A percentile compares a stretch with the other conserved stretches of the same genome.
Evolutionary conservation across 2,329 filamentous ascomycete genomes (phyloP).

Genomic region (Penicillium sp.): DNA sequence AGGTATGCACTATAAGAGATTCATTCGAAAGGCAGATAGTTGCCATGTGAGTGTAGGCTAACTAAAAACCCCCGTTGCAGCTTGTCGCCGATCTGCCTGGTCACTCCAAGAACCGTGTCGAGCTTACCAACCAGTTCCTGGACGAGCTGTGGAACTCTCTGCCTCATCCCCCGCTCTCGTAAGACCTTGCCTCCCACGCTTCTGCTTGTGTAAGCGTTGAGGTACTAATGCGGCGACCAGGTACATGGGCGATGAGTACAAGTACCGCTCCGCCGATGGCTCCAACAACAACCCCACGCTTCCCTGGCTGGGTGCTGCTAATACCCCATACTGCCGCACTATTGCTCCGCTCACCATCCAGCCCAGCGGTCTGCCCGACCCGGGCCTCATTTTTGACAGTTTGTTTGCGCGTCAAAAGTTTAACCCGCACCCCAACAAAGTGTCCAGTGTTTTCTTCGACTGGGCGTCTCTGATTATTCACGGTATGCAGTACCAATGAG

Average conservation of each 20-base stretch:
- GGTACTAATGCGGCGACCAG: slow-evolving; percentile 24
- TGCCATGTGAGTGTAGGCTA: too few species aligned
- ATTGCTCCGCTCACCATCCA: slow-evolving; percentile 58
- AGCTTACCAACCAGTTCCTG: slow-evolving; percentile 66
- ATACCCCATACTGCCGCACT: slow-evolving; percentile 64
- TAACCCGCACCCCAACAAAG: slow-evolving; percentile 63
- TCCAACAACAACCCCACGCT: slow-evolving; percentile 67
- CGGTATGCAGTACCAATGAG: slow-evolving; percentile 45
- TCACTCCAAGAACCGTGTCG: slow-evolving; percentile 58
- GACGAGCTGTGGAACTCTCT: slow-evolving; percentile 68
- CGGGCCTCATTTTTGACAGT: slow-evolving; percentile 50
- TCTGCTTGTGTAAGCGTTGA: background rate
- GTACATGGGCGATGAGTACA: slow-evolving; percentile 54
- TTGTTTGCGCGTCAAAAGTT: slow-evolving; percentile 44
- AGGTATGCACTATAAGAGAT: slow-evolving; percentile 32
- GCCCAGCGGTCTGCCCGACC: slow-evolving; percentile 66
- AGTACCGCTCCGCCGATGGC: slow-evolving; percentile 68
- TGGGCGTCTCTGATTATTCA: slow-evolving; percentile 73
- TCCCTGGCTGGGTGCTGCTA: slow-evolving; percentile 65
- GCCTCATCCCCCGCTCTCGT: slow-evolving; percentile 68
- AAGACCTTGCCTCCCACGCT: slow-evolving; percentile 31
- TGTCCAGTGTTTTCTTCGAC: slow-evolving; percentile 69
- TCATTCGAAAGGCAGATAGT: background rate
- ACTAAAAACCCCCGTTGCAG: slow-evolving; percentile 29
- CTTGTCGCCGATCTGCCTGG: slow-evolving; percentile 64